These are phyloP conservation scores for Saccharomycopsis fodiens DNA, from an alignment of 805 yeast genomes.

Conservation along the genomic window DNA sequence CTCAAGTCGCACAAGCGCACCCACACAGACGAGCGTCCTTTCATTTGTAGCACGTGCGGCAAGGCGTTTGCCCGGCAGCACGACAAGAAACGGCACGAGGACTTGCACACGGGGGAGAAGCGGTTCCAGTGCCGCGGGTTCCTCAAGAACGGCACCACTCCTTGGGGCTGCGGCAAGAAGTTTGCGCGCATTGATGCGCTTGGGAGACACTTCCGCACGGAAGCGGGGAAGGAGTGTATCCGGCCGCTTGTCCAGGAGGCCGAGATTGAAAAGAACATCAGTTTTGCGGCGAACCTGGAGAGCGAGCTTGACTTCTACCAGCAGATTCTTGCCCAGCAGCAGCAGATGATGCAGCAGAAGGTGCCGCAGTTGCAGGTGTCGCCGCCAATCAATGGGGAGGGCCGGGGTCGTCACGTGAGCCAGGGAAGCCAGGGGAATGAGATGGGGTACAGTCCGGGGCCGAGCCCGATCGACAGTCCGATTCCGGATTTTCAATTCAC, in stretches of 20 bases:
- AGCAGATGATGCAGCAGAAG: neutral
- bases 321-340: constrained; percentile 8
- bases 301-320: constrained; percentile 7
- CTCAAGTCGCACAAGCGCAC: constrained; percentile 86
- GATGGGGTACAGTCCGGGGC: constrained; percentile 5
- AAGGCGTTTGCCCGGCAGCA: constrained; percentile 79
- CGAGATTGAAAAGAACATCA: constrained; percentile 24
- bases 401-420: too few species aligned
- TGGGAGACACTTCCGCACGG: constrained; percentile 73
- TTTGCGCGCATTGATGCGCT: constrained; percentile 78
- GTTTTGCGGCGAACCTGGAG: neutral
- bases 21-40: constrained; percentile 80
- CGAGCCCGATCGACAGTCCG: constrained; percentile 15
- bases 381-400: neutral
- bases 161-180: constrained; percentile 76
- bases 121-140: constrained; percentile 64
- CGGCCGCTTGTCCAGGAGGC: constrained; percentile 60
- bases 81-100: constrained; percentile 70
- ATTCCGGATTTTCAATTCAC: constrained; percentile 18
- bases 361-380: neutral
- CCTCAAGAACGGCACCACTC: constrained; percentile 42
- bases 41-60: constrained; percentile 63
- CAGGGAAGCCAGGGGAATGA: neutral
- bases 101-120: constrained; percentile 70
- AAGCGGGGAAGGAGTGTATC: constrained; percentile 67